These are phyloP conservation scores for Parsonsia alboflavescens DNA, from an alignment of 257 asterid species.

Conservation along the genomic window DNA sequence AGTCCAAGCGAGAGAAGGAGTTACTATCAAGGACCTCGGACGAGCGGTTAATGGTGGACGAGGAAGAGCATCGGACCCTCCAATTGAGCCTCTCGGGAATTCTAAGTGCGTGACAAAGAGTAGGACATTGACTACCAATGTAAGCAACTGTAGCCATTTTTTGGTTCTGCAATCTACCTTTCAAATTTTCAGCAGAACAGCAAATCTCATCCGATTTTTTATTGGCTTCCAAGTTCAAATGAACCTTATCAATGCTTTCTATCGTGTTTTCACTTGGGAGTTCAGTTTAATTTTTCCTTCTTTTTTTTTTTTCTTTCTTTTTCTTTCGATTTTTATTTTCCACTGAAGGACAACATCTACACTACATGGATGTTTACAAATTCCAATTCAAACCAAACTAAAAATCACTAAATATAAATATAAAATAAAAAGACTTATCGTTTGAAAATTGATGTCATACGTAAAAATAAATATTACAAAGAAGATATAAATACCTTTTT, in stretches of 20 bases:
- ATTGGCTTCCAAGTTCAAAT: not conserved
- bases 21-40: conserved; percentile 17
- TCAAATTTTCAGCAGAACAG: not conserved
- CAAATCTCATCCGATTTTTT: not conserved
- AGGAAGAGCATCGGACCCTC: not conserved
- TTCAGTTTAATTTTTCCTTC: not conserved
- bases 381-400: too few species aligned
- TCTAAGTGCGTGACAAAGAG: not conserved
- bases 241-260: not conserved
- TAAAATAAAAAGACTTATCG: too few species aligned
- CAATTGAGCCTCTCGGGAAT: not conserved
- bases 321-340: too few species aligned
- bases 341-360: too few species aligned
- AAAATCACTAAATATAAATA: too few species aligned
- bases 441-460: too few species aligned
- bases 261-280: not conserved
- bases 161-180: not conserved
- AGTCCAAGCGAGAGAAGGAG: conserved; percentile 41
- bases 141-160: not conserved
- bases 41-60: conserved; percentile 38
- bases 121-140: not conserved
- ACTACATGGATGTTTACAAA: too few species aligned
- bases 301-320: too few species aligned
- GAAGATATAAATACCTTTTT: too few species aligned
- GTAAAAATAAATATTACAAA: too few species aligned